Base-by-base conservation (phyloP, 2,329 filamentous ascomycete species). In the Pleurostoma richardsiae region DNA sequence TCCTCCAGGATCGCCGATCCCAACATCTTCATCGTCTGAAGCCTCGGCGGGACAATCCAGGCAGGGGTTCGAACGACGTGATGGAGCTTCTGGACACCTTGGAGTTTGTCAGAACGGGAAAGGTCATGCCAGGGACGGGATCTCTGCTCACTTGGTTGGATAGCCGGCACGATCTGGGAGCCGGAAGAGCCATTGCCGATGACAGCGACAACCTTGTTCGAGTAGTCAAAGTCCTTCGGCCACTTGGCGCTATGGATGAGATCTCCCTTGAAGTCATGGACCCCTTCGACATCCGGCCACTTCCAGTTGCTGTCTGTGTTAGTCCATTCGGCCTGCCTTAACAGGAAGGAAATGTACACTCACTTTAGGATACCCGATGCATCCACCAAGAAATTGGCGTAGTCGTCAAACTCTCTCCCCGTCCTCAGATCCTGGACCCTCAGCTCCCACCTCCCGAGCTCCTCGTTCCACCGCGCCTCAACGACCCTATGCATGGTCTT, bases 181-280 rank as follows among this genome's bases (percentile, higher is more conserved):
- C 74, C 77, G 1, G 74, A 77, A 19, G 76, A 68, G 5, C 77
- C 77, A 44, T 77, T 80, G 6, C 78, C 78, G 43, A 82, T 77
- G n/a, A 82, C 65, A 3, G 71, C 76, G 6, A 81, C 70, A 0
- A 63, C 68, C 56, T 80, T 81, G 49, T 67, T 70, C n/a, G 64
- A 56, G 47, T 70, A 68, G 43, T 77, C 69, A 39, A 77, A 73
- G 19, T 66, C 59, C 30, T 72, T 61, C 1, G 75, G 73, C 77
- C 78, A 82, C 11, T 63, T 63, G 2, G 77, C 77, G 4, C 72
- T 79, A 55, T 82, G 78, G 30, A 81, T 62, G 5, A 78, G 52
- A 1, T 68, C 57, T 6, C 78, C 77, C 40, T 68, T 55, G 54
- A 76, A 82, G 8, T 58, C 54, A 3, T 72, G 54, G 3, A 78